Evolutionary conservation across 371 early-diverging fungal species (phyloP), one percentile per base, ranked within the genome.

Genomic region (Dichotomocladium elegans): DNA sequence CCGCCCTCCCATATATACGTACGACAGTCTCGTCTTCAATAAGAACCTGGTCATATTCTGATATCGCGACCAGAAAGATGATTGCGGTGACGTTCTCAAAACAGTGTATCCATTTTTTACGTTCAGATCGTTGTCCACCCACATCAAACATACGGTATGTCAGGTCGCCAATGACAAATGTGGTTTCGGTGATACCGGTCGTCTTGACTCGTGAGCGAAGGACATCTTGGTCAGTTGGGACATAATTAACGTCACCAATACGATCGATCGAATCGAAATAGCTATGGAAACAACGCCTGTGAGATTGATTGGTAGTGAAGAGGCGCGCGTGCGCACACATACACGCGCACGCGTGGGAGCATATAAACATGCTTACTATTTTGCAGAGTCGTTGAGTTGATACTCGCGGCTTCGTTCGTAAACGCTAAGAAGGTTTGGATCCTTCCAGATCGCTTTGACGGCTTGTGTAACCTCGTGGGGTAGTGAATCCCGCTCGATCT

Each of bases 181-280:
- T 82, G 5, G 90, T 91, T 62, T 95, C 95, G 15, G 82, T 87
- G 52, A 91, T 90, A 35, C 92, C 92, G 3, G 93, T 90, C n/a
- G 92, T 86, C 69, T 89, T 90, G 58, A 90, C 89, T 25, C 92
- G 87, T 31, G 91, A 86, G 28, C 89, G 80, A 31, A 91, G 74
- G 25, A 91, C 86, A 55, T 91, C 92, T 68, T 94, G 93, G 68
- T 94, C 92, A 11, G 86, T 85, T 4, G 95, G 95, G 3, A 83
- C 34, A 55, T 88, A 94, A 47, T 80, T 73, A 2, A 79, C 65
- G 34, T 72, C 70, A 31, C 90, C 85, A 51, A 96, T 93, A 37
- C 95, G 85, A 48, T 92, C 90, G n/a, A 95, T 86, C 33, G 90
- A 79, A 57, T 95, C 92, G 80, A 96, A 94, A 81, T 92, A 96